Conservation (phyloP, 352 stramenopile species). For the Thalassiosira ordinaria region DNA sequence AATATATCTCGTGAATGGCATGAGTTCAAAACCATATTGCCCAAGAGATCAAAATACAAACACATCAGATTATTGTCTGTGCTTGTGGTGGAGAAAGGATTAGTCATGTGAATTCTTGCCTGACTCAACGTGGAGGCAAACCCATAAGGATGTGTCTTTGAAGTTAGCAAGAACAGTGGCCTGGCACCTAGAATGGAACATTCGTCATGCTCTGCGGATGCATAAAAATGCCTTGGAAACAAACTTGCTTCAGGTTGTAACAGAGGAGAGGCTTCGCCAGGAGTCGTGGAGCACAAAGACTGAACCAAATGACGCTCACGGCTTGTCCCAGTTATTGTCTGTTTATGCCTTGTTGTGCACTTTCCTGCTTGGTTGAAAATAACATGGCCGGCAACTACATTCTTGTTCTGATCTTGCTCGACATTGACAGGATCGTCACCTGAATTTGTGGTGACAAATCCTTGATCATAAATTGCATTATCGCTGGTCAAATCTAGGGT, state of each 20-base stretch:
- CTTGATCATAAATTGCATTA: neutral
- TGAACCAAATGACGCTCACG: slow-evolving; percentile 1
- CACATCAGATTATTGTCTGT: neutral
- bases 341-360: neutral
- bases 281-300: neutral
- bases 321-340: slow-evolving; percentile 7
- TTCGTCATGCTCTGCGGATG: neutral
- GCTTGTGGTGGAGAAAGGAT: neutral
- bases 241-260: neutral
- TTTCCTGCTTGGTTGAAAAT: slow-evolving; percentile 13
- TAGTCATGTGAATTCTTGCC: neutral
- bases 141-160: neutral
- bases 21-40: slow-evolving; percentile 7
- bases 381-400: slow-evolving; percentile 12
- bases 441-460: slow-evolving; percentile 28
- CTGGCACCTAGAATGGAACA: neutral
- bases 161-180: neutral
- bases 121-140: neutral
- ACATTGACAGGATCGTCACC: slow-evolving; percentile 7
- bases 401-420: slow-evolving; percentile 1
- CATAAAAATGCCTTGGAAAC: slow-evolving; percentile 1
- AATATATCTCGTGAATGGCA: slow-evolving; percentile 22
- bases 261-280: neutral
- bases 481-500: slow-evolving; percentile 1
- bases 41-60: slow-evolving; percentile 1